These are phyloP conservation scores for Dictyophora rubrovolvata DNA, from an alignment of 768 basidiomycete genomes.

Conservation along the genomic window DNA sequence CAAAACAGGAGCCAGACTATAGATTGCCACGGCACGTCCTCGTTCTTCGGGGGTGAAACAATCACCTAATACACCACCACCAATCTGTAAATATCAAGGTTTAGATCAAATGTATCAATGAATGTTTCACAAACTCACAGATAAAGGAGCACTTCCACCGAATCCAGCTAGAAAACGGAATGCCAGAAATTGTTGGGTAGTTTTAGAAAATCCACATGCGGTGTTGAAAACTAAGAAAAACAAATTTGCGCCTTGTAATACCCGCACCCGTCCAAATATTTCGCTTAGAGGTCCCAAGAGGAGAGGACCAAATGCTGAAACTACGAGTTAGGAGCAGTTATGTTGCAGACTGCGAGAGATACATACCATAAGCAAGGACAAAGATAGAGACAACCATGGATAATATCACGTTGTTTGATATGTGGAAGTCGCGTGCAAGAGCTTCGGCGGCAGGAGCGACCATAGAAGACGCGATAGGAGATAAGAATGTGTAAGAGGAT, in stretches of 20 bases:
- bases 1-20: slow-evolving; percentile 44
- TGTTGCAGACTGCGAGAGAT: slow-evolving; percentile 10
- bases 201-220: slow-evolving; percentile 54
- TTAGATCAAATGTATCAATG: neutral
- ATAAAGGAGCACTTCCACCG: slow-evolving; percentile 62
- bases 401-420: slow-evolving; percentile 37
- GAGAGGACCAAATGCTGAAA: slow-evolving; percentile 10
- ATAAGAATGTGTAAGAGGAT: slow-evolving; percentile 59
- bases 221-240: slow-evolving; percentile 48
- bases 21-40: slow-evolving; percentile 15
- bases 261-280: slow-evolving; percentile 54
- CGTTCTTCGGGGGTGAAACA: slow-evolving; percentile 13
- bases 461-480: slow-evolving; percentile 64
- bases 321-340: neutral
- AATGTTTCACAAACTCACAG: slow-evolving; percentile 22
- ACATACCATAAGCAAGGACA: slow-evolving; percentile 49
- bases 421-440: slow-evolving; percentile 42
- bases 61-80: slow-evolving; percentile 39
- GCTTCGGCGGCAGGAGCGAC: slow-evolving; percentile 52
- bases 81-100: slow-evolving; percentile 28
- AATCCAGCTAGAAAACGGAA: slow-evolving; percentile 64
- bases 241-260: slow-evolving; percentile 54
- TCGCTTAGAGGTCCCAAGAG: slow-evolving; percentile 53
- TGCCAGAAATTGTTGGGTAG: slow-evolving; percentile 44
- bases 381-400: slow-evolving; percentile 54